Percentiles rank a stretch among this genome's conserved stretches.
Conservation (phyloP, 192 early-diverging fungal species). For the Oehlia diaphana region DNA sequence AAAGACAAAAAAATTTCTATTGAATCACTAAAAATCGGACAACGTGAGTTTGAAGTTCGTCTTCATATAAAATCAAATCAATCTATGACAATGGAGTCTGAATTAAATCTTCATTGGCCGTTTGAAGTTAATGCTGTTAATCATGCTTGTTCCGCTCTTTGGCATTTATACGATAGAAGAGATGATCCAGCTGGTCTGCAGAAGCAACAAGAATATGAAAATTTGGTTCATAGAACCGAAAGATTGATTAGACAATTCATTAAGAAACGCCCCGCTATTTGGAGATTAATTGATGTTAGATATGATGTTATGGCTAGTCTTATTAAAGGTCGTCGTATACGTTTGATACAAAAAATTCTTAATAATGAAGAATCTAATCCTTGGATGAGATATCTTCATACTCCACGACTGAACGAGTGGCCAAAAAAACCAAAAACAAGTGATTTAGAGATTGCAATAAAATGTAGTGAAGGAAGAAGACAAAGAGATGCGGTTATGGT, state of each 20-base stretch:
- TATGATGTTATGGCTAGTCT: constrained; percentile 2
- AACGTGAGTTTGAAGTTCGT: background rate
- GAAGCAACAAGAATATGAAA: constrained; percentile 6
- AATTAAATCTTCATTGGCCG: constrained; percentile 5
- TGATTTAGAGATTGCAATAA: constrained; percentile 10
- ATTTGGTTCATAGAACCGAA: background rate
- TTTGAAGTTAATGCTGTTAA: background rate
- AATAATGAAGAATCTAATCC: background rate
- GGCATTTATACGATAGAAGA: background rate
- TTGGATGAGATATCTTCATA: background rate
- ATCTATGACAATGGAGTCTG: background rate
- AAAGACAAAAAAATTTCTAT: background rate
- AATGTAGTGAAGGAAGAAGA: background rate
- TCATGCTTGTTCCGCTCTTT: constrained; percentile 2
- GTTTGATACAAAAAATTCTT: background rate
- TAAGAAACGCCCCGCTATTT: background rate
- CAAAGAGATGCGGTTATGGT: background rate
- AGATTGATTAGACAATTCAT: background rate
- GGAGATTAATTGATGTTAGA: constrained; percentile 12
- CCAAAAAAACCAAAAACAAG: background rate
- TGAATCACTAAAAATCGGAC: background rate
- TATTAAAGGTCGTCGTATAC: background rate
- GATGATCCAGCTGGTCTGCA: background rate
- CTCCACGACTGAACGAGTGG: background rate
- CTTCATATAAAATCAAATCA: background rate